Evolutionary conservation across 148 eudicot species (phyloP).

Genomic region (Polygonum maritimum): DNA sequence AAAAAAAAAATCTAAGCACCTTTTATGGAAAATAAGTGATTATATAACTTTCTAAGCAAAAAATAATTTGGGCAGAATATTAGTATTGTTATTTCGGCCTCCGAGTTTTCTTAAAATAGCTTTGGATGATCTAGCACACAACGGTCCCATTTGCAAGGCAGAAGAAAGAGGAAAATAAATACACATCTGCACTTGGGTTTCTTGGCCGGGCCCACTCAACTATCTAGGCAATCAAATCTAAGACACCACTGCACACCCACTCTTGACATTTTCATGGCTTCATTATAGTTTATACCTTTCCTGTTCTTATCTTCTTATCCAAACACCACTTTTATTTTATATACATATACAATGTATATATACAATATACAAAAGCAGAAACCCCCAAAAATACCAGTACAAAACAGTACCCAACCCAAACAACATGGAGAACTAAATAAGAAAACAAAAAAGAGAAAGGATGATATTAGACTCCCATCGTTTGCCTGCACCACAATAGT

Average conservation of each 20-base stretch:
- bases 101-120: too few relatives aligned
- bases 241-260: slow-evolving; percentile 6
- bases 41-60: too few relatives aligned
- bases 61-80: too few relatives aligned
- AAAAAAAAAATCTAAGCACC: too few relatives aligned
- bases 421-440: not conserved
- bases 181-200: not conserved
- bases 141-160: not conserved
- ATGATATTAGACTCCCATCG: not conserved
- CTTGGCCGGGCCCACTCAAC: not conserved
- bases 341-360: too few relatives aligned
- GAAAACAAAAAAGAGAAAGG: not conserved
- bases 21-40: too few relatives aligned
- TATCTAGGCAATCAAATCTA: not conserved
- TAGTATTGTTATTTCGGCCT: too few relatives aligned
- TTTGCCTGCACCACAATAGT: not conserved
- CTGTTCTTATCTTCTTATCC: slow-evolving; percentile 10
- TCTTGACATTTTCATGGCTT: slow-evolving; percentile 7
- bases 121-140: not conserved
- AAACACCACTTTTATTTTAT: not conserved
- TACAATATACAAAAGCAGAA: not conserved
- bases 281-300: not conserved
- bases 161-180: not conserved
- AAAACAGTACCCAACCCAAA: slow-evolving; percentile 7
- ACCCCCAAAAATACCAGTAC: not conserved